Evolutionary conservation across 441 rosid genomes (phyloP), one percentile per base, ranked within the genome.

Genomic region (Brassica balearica): DNA sequence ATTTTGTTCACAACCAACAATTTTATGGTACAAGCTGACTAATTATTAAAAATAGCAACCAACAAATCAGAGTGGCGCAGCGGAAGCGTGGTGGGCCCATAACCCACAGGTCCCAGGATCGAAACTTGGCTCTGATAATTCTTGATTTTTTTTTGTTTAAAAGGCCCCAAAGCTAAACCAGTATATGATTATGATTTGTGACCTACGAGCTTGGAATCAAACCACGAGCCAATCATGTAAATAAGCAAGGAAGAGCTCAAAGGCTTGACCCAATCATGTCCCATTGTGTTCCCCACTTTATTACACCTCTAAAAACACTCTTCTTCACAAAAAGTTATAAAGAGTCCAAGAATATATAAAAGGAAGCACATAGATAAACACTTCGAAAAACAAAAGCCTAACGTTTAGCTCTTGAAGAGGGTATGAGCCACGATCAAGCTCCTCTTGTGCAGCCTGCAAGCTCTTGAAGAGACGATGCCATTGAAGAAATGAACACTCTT

Each of bases 71-170:
- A 88, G 91, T 91, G 95, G 94, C 95, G 91, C 95, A 91, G 95
- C 91, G 93, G 93, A 92, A 88, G 95, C 89, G 93, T 90, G 94
- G 97, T 89, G 91, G 93, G 94, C 93, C 91, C 96, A 94, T 92
- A 91, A 92, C 94, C 92, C 94, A 91, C 92, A 87, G 95, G 93
- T 86, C 91, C 88, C 91, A 87, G 90, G 93, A 94, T 91, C 88
- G 93, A 89, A 94, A 92, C 95, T 87, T 86, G 90, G 89, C 98
- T 90, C 90, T 86, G 95, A 90, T 89, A 87, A 0, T 25, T 34
- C 8, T 34, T 29, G 34, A 29, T 34, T 38, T 9, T 38, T 9
- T 38, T 38, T 38, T 2, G 12, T 38, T 38, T 38, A 38, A 38
- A 38, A 38, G 3, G 46, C 46, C 46, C 12, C 46, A 38, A 38